A percentile compares a stretch with the other conserved stretches of the same genome.
Evolutionary conservation across 2,329 filamentous ascomycete genomes (phyloP).

Genomic region (Calonectria hawksworthii): DNA sequence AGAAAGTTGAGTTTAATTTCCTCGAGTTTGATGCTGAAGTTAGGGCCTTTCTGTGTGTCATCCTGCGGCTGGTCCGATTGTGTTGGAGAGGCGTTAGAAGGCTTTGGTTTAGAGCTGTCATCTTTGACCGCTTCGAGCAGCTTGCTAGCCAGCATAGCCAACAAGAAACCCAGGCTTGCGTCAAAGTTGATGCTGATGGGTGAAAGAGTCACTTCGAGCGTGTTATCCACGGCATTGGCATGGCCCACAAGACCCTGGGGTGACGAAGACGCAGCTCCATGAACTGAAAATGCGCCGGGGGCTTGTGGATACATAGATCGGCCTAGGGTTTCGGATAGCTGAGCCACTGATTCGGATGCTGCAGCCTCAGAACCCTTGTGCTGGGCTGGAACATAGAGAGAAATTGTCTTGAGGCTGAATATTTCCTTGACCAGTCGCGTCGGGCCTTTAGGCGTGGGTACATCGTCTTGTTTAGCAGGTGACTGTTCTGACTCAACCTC

Average conservation of each 20-base stretch:
- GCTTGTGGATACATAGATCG: conserved; percentile 64
- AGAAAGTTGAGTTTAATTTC: conserved; percentile 69
- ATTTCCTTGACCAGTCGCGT: conserved; percentile 70
- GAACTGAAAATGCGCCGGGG: conserved; percentile 73
- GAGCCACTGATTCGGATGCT: conserved; percentile 45
- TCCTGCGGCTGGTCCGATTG: conserved; percentile 29
- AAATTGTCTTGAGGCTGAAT: conserved; percentile 63
- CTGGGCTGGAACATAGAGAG: conserved; percentile 67
- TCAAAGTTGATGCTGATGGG: conserved; percentile 69
- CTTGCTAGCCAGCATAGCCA: conserved; percentile 65
- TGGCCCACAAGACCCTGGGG: conserved; percentile 15
- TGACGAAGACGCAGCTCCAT: conserved; percentile 41
- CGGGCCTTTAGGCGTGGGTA: conserved; percentile 65
- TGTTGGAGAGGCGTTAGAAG: conserved; percentile 6
- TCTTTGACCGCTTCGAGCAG: conserved; percentile 61
- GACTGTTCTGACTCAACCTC: conserved; percentile 33
- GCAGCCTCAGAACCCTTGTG: conserved; percentile 58
- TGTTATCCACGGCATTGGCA: conserved; percentile 33
- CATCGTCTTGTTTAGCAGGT: conserved; percentile 52
- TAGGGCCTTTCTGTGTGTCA: conserved; percentile 43
- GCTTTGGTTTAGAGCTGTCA: conserved; percentile 12
- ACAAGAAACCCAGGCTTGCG: conserved; percentile 67
- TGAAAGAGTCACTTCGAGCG: conserved; percentile 65
- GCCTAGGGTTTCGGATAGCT: conserved; percentile 50
- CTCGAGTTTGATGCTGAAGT: conserved; percentile 61